Evolutionary conservation across 257 asterid genomes (phyloP), one percentile per base, ranked within the genome.

Genomic region (Forsythia viridissima): DNA sequence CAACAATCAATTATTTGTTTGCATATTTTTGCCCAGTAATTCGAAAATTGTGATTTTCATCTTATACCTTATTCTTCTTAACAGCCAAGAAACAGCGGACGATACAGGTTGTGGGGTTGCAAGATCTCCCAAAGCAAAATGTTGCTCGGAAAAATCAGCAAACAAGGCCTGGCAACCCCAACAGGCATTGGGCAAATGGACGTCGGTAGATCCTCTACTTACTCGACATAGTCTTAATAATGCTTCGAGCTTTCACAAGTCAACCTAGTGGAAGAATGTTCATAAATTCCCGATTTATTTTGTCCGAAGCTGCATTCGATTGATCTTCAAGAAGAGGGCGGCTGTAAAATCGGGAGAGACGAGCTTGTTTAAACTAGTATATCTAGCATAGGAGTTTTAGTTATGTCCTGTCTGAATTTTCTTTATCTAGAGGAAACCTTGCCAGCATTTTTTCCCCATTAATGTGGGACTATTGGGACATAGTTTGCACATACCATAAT

Each of bases 81-180:
- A 61, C 77, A 87, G 91, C 89, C 82, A 87, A 87, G 87, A 77
- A 81, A 83, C 91, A 85, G 74, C 80, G 89, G 52, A 87, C 89
- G 11, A 76, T 87, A 48, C 91, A 87, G 74, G 86, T 87, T 44
- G 85, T 87, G 86, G 91, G 83, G 76, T 83, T 87, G 86, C 91
- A 81, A 4, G 91, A 87, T 77, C 75, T 87, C 44, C 91, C 91
- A 2, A 87, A 85, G 81, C 86, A 87, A n/a, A 70, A 81, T 38
- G 40, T 39, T 15, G 86, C 82, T 76, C 87, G 74, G 21, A 83
- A 72, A 69, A 85, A 82, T 71, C 77, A 85, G 21, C 81, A 82
- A 59, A 69, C 46, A 48, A 82, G 81, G 77, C 80, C 81, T 9
- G 90, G 87, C 57, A 85, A 18, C 48, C 81, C 71, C 73, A 84